Evolutionary conservation across 2,329 filamentous ascomycete species (phyloP).

Genomic region (Claviceps purpurea): DNA sequence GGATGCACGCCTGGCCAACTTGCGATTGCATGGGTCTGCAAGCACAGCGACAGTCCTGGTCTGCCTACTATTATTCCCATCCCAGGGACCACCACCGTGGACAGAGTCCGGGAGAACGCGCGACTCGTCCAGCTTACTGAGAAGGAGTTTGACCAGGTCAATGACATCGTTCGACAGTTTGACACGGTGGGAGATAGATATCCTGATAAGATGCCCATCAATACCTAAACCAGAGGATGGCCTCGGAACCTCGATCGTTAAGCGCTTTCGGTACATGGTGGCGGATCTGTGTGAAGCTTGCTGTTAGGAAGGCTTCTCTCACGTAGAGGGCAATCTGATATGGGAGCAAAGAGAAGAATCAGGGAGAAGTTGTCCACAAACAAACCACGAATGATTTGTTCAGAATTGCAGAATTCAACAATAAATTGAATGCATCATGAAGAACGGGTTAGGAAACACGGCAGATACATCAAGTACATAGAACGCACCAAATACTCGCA

Average conservation of each 20-base stretch:
- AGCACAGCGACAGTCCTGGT: slow-evolving; percentile 35
- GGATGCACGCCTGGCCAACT: slow-evolving; percentile 49
- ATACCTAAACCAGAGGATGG: not conserved
- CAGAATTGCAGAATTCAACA: slow-evolving; percentile 38
- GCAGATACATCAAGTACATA: not conserved
- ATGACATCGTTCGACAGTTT: slow-evolving; percentile 33
- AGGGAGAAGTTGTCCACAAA: slow-evolving; percentile 19
- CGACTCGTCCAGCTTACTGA: slow-evolving; percentile 33
- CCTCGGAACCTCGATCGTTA: not conserved
- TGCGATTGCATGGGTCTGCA: slow-evolving; percentile 49
- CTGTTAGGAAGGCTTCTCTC: not conserved
- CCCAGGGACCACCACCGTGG: slow-evolving; percentile 45
- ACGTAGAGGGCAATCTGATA: not conserved
- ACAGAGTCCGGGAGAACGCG: slow-evolving; percentile 49
- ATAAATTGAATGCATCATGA: slow-evolving; percentile 24
- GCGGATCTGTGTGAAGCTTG: not conserved
- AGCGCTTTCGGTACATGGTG: no score
- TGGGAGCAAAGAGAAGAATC: not conserved
- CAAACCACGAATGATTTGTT: slow-evolving; percentile 16
- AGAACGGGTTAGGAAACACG: not conserved
- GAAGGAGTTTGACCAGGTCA: slow-evolving; percentile 36
- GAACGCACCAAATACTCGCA: not conserved
- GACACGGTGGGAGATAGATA: slow-evolving; percentile 37
- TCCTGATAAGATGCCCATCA: slow-evolving; percentile 13
- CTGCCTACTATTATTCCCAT: slow-evolving; percentile 50